Evolutionary conservation across 495 filamentous ascomycete genomes (phyloP).

Genomic region (Pyronema domesticum): DNA sequence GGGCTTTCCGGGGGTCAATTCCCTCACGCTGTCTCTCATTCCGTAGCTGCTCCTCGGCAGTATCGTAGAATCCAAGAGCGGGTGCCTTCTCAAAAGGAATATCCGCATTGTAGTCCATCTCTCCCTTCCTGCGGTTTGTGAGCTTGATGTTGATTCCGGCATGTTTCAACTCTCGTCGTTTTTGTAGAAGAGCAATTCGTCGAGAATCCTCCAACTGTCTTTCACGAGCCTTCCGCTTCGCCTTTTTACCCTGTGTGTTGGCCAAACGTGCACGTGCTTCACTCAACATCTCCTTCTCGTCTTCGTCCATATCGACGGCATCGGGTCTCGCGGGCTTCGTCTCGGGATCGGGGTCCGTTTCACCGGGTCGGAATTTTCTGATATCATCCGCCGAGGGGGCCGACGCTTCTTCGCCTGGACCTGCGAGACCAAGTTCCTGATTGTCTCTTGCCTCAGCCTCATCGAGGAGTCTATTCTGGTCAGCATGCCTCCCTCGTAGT

Average conservation of each 20-base stretch:
- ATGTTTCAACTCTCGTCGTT: conserved; percentile 88
- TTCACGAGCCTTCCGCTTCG: conserved; percentile 92
- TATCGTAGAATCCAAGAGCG: conserved; percentile 85
- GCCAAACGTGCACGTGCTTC: conserved; percentile 90
- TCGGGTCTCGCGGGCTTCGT: conserved; percentile 93
- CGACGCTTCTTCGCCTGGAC: conserved; percentile 71
- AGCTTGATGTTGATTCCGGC: conserved; percentile 98
- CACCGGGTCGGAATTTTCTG: conserved; percentile 69
- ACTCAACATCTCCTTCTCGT: conserved; percentile 98
- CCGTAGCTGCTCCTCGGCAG: conserved; percentile 52
- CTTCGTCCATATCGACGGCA: conserved; percentile 93
- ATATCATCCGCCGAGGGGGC: conserved; percentile 92
- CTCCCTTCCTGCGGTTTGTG: conserved; percentile 72
- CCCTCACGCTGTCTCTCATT: conserved; percentile 79
- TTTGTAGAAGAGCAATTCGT: conserved; percentile 75
- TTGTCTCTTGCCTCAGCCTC: conserved; percentile 81
- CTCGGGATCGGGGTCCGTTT: conserved; percentile 90
- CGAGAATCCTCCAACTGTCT: conserved; percentile 88
- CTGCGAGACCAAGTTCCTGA: conserved; percentile 64
- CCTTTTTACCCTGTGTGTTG: conserved; percentile 97
- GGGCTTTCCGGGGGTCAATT: conserved; percentile 88
- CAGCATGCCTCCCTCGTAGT: background rate
- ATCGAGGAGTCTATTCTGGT: conserved; percentile 56
- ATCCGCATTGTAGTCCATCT: conserved; percentile 99
- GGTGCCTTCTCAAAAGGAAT: conserved; percentile 92